Base-by-base conservation (phyloP, 2,329 filamentous ascomycete species). In the Knufia petricola region DNA sequence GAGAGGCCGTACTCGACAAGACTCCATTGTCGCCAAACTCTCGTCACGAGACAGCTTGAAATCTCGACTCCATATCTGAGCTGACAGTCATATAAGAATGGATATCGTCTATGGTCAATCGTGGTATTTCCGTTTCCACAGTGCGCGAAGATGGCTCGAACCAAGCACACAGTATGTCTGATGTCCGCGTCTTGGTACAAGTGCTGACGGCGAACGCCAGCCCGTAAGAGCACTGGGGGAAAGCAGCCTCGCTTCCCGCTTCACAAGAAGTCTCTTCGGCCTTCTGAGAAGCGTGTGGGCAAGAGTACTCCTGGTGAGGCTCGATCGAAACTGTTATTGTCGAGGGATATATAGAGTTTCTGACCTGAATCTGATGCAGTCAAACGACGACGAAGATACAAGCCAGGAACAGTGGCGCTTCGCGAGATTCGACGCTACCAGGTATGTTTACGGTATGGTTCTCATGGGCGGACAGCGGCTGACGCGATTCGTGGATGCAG, bases 381-480 rank as follows among this genome's bases (percentile, higher is more conserved):
- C n/a, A 39, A 39, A 21, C 17, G 37, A 19, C 15, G 15, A 19
- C 17, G 37, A 21, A 39, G 37, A 39, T 88, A 87, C 62, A 77
- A 73, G 49, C 85, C 85, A 1, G 87, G 88, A 62, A 95, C 89
- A 37, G 76, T 87, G 57, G 90, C 92, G 47, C 76, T 96, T 49
- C 84, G 85, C 68, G 90, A 96, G 72, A 96, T 96, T 66, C 78
- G 89, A 65, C 81, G 79, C 61, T 92, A 94, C 66, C 92, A 96
- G 70, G 85, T 39, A 39, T 21, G 37, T 39, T 39, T 9, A 20
- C 21, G 17, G 37, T 20, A 13, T 39, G 37, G 21, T 39, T 17
- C 37, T 39, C 17, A 9, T 39, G 37, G 21, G 15, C 21, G 17
- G 17, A 21, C 15, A 20, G 37, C 17, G 21, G 37, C 17, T 20